phyloP scores from a whole-genome alignment of 306 rosid genomes.

The Cucumis melo region DNA sequence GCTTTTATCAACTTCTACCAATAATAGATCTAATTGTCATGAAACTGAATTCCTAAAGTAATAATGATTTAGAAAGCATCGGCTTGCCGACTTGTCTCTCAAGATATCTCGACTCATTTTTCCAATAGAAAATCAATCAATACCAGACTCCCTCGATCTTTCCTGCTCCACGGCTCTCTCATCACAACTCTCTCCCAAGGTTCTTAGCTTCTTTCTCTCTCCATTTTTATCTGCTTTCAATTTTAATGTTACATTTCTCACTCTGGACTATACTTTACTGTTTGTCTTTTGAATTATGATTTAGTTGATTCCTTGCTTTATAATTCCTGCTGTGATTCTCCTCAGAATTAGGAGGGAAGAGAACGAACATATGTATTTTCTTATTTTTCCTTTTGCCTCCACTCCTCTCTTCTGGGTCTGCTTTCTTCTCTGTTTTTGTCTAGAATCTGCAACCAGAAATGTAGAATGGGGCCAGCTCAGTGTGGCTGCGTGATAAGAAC shows the following conservation, averaged over 20 bases:
- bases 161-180: not conserved
- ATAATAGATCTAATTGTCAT: too few species aligned
- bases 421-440: not conserved
- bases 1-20: too few species aligned
- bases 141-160: not conserved
- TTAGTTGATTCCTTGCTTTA: not conserved
- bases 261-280: not conserved
- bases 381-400: not conserved
- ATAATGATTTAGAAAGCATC: not conserved
- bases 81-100: not conserved
- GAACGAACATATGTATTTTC: not conserved
- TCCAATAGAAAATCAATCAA: not conserved
- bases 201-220: not conserved
- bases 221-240: not conserved
- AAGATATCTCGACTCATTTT: not conserved
- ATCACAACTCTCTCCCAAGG: not conserved
- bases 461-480: not conserved
- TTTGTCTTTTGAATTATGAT: not conserved
- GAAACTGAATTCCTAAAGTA: not conserved
- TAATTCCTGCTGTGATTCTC: not conserved
- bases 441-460: not conserved
- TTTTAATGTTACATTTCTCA: not conserved
- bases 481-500: not conserved
- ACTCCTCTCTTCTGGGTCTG: not conserved
- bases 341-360: not conserved